These are phyloP conservation scores for Kokia cookei DNA, from an alignment of 441 rosid species.

Conservation along the genomic window DNA sequence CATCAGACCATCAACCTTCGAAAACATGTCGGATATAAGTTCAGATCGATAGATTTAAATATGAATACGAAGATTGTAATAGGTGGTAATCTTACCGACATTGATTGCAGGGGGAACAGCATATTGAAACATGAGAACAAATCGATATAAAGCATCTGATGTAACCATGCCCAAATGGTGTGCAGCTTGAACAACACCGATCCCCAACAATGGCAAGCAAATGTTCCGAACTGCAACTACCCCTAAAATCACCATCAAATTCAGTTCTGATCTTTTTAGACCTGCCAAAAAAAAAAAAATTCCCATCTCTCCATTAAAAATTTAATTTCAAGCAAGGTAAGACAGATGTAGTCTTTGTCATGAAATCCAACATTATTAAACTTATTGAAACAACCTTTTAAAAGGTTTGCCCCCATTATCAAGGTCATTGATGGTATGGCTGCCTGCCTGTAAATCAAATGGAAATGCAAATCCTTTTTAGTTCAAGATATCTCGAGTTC, in stretches of 20 bases:
- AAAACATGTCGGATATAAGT: too few species aligned
- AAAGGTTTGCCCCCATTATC: constrained; percentile 30
- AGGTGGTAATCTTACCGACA: constrained; percentile 28
- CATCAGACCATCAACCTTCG: not conserved
- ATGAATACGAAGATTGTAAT: not conserved
- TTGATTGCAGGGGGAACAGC: constrained; percentile 75
- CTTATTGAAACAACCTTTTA: constrained; percentile 11
- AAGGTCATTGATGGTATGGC: constrained; percentile 25
- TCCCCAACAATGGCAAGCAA: constrained; percentile 54
- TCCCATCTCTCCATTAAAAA: not conserved
- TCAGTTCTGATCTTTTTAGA: constrained; percentile 38
- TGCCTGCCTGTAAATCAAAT: not conserved
- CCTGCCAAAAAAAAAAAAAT: constrained; percentile 70
- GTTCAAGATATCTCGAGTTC: not conserved
- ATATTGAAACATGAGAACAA: constrained; percentile 62
- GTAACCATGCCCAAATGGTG: constrained; percentile 39
- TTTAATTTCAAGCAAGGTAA: too few species aligned
- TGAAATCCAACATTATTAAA: not conserved
- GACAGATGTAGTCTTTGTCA: too few species aligned
- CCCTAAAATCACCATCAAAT: constrained; percentile 39
- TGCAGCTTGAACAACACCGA: constrained; percentile 46
- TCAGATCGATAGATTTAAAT: too few species aligned
- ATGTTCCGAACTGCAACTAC: constrained; percentile 49
- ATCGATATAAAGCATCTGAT: constrained; percentile 51
- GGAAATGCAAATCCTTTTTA: not conserved